Evolutionary conservation across 2,329 filamentous ascomycete genomes (phyloP).

Genomic region (Penicillium glabrum): DNA sequence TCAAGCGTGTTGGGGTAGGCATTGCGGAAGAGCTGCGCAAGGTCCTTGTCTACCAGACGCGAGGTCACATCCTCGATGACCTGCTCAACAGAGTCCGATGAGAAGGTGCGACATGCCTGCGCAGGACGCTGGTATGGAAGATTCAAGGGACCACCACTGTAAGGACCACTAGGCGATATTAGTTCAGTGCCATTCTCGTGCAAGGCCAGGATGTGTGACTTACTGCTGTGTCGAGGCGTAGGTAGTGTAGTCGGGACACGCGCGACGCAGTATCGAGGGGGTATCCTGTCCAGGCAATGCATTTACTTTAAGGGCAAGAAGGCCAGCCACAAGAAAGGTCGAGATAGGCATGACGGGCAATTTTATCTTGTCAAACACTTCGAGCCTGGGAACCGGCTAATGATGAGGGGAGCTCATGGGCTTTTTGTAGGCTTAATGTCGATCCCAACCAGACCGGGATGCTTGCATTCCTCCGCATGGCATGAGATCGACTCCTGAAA

Average conservation of each 20-base stretch:
- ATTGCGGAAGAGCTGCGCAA: conserved; percentile 92
- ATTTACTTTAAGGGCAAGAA: conserved; percentile 15
- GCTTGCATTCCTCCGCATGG: conserved; percentile 17
- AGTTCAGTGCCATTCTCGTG: conserved; percentile 3
- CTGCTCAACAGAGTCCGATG: conserved; percentile 80
- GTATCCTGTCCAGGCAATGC: conserved; percentile 24
- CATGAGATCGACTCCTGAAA: not conserved
- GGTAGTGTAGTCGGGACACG: conserved; percentile 66
- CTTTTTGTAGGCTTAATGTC: conserved; percentile 10
- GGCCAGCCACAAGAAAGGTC: conserved; percentile 9
- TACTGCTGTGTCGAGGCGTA: conserved; percentile 64
- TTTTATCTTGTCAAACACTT: not conserved
- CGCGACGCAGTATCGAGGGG: conserved; percentile 36
- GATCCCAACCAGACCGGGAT: conserved; percentile 19
- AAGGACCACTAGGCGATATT: conserved; percentile 61
- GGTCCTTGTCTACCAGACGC: conserved; percentile 78
- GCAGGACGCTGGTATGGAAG: conserved; percentile 86
- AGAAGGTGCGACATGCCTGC: conserved; percentile 81
- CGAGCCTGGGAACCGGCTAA: not conserved
- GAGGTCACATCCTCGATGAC: conserved; percentile 81
- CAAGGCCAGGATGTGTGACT: conserved; percentile 24
- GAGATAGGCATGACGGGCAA: conserved; percentile 12
- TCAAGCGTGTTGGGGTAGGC: conserved; percentile 90
- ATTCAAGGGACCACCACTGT: conserved; percentile 73
- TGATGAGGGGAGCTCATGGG: conserved; percentile 9